Conservation (phyloP, 1,284 basidiomycete genomes). For the Ustilago curta region DNA sequence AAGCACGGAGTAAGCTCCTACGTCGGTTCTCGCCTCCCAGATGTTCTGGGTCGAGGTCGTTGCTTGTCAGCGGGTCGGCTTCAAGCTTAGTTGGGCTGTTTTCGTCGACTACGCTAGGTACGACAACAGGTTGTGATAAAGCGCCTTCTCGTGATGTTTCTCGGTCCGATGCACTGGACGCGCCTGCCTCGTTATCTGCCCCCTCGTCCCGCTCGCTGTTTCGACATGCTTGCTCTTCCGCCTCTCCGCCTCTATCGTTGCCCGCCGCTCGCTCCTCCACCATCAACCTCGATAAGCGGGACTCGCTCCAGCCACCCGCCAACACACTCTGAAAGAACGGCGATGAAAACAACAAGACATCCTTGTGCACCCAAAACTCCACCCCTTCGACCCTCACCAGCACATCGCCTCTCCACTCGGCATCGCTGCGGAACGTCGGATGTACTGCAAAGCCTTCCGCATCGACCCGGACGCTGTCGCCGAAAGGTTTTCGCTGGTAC, state of each 20-base stretch:
- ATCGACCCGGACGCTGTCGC: neutral
- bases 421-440: constrained; percentile 39
- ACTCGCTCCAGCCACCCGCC: constrained; percentile 51
- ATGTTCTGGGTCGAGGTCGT: constrained; percentile 6
- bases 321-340: constrained; percentile 54
- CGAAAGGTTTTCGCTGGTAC: neutral
- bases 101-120: neutral
- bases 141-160: neutral
- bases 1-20: constrained; percentile 27
- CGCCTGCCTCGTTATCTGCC: neutral
- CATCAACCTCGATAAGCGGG: constrained; percentile 17
- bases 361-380: constrained; percentile 57
- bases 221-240: neutral
- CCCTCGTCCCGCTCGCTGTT: neutral
- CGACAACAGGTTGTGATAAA: neutral
- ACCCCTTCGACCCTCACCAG: constrained; percentile 42
- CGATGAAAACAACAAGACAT: constrained; percentile 47
- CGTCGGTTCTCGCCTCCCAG: neutral
- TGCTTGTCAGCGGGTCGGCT: neutral
- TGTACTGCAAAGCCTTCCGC: constrained; percentile 28
- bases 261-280: neutral
- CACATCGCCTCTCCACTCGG: constrained; percentile 50
- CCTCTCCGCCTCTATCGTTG: neutral
- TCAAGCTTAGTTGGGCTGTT: neutral
- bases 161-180: neutral